phyloP scores from a whole-genome alignment of 495 filamentous ascomycete species.

The Extremus antarcticus region DNA sequence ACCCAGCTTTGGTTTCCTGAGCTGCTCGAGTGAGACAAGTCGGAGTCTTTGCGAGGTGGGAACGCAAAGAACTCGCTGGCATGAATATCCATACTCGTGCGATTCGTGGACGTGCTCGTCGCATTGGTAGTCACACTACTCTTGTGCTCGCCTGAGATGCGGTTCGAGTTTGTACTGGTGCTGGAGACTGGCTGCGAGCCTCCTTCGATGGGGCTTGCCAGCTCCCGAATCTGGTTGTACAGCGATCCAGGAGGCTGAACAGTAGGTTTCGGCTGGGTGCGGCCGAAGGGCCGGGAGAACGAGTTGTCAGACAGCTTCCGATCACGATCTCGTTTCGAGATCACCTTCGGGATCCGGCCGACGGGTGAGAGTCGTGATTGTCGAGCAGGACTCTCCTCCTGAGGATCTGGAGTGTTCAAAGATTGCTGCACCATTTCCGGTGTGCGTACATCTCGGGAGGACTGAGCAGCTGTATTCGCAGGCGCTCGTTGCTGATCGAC shows the following conservation, averaged over 20 bases:
- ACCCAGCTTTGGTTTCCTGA: slow-evolving; percentile 46
- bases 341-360: slow-evolving; percentile 80
- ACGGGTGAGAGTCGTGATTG: slow-evolving; percentile 56
- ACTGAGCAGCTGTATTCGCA: background rate
- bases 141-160: slow-evolving; percentile 4
- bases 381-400: background rate
- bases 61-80: slow-evolving; percentile 57
- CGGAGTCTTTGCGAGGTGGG: slow-evolving; percentile 58
- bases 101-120: slow-evolving; percentile 13
- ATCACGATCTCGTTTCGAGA: slow-evolving; percentile 57
- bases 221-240: slow-evolving; percentile 20
- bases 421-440: background rate
- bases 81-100: slow-evolving; percentile 14
- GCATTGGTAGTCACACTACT: slow-evolving; percentile 27
- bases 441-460: background rate
- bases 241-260: slow-evolving; percentile 26
- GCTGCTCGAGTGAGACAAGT: slow-evolving; percentile 56
- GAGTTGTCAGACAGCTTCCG: slow-evolving; percentile 64
- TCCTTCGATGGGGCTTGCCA: slow-evolving; percentile 14
- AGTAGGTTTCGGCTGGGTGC: slow-evolving; percentile 33
- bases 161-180: slow-evolving; percentile 15
- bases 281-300: slow-evolving; percentile 71
- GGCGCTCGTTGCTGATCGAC: background rate
- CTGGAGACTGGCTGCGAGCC: slow-evolving; percentile 18
- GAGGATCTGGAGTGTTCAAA: background rate